phyloP scores from a whole-genome alignment of 2,329 filamentous ascomycete species.

The Trichoderma pleuroti region DNA sequence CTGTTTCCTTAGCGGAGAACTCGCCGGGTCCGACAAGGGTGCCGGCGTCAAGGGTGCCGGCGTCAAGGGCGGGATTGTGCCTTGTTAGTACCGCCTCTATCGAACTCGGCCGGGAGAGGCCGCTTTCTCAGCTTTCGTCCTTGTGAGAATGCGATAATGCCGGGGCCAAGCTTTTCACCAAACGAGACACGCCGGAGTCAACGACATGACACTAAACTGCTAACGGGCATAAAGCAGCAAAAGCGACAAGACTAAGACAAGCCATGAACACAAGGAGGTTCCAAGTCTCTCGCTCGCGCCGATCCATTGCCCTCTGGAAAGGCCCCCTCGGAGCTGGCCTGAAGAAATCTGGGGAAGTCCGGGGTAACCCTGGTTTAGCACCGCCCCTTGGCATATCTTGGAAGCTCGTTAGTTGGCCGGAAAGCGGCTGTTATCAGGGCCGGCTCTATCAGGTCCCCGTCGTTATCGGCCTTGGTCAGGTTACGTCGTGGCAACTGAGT shows the following conservation, averaged over 20 bases:
- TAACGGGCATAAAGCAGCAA: constrained; percentile 8
- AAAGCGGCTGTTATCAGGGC: constrained; percentile 4
- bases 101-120: constrained; percentile 2
- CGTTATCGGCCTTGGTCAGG: constrained; percentile 4
- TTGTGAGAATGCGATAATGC: background rate
- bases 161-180: background rate
- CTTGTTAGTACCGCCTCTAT: background rate
- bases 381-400: constrained; percentile 2
- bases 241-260: background rate
- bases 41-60: background rate
- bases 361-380: constrained; percentile 13
- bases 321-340: background rate
- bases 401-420: background rate
- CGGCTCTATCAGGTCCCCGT: constrained; percentile 10
- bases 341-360: constrained; percentile 19
- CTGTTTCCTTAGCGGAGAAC: background rate
- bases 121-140: background rate
- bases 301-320: background rate
- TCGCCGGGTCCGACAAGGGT: background rate
- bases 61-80: background rate
- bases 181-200: background rate
- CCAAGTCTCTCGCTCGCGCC: background rate
- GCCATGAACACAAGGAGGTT: background rate
- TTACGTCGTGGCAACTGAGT: constrained; percentile 4
- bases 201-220: background rate